Evolutionary conservation across 2,329 filamentous ascomycete genomes (phyloP).

Genomic region (Scortechinia acanthostroma): DNA sequence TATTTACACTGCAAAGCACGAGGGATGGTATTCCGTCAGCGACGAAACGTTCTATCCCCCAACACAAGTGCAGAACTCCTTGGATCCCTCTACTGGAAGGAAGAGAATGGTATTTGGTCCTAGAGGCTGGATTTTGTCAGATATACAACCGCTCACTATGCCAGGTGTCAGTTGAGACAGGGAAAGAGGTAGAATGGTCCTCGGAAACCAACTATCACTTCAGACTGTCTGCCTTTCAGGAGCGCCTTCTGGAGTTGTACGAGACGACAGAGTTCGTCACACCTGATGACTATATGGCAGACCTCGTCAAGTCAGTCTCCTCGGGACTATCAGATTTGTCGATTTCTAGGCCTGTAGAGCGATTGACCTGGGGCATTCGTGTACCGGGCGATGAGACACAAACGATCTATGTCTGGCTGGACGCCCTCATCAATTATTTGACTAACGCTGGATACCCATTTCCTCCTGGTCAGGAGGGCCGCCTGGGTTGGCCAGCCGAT

Average conservation of each 20-base stretch:
- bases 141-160: not conserved
- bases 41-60: slow-evolving; percentile 94
- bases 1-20: slow-evolving; percentile 79
- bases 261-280: slow-evolving; percentile 73
- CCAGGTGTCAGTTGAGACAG: slow-evolving; percentile 69
- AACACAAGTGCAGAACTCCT: slow-evolving; percentile 62
- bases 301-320: slow-evolving; percentile 71
- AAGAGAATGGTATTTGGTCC: slow-evolving; percentile 57
- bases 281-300: slow-evolving; percentile 67
- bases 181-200: slow-evolving; percentile 89
- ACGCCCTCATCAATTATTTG: slow-evolving; percentile 89
- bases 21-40: slow-evolving; percentile 93
- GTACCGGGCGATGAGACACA: slow-evolving; percentile 79
- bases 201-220: slow-evolving; percentile 95
- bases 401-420: slow-evolving; percentile 97
- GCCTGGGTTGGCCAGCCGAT: slow-evolving; percentile 79
- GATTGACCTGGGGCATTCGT: slow-evolving; percentile 79
- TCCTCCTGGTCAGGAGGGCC: slow-evolving; percentile 54
- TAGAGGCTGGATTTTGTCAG: not conserved
- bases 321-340: slow-evolving; percentile 80
- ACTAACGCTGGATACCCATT: slow-evolving; percentile 83
- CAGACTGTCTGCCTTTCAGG: slow-evolving; percentile 73
- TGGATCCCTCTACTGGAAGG: slow-evolving; percentile 74
- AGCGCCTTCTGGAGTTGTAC: slow-evolving; percentile 76
- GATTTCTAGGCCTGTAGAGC: slow-evolving; percentile 72